phyloP scores from a whole-genome alignment of 2,329 filamentous ascomycete genomes.

The Sporothrix protearum region DNA sequence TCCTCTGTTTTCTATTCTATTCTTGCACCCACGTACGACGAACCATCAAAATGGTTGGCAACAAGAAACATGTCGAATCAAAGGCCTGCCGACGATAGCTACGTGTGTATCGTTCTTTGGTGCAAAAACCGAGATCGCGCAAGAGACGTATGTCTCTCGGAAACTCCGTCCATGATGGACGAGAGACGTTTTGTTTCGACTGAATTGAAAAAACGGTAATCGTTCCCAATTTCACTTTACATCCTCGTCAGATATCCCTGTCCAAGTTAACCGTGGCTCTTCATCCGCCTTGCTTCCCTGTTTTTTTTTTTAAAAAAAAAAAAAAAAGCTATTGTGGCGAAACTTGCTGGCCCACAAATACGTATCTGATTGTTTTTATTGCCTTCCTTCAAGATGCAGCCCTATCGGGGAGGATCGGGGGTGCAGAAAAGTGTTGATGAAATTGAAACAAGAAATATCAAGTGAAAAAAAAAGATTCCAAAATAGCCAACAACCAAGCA shows the following conservation, averaged over 20 bases:
- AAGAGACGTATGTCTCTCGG: neutral
- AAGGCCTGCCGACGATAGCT: neutral
- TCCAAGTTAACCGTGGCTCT: neutral
- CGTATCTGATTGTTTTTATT: neutral
- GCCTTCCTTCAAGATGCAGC: neutral
- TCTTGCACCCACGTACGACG: too few species aligned
- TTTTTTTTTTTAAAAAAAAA: too few species aligned
- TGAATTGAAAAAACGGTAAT: neutral
- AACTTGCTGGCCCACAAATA: neutral
- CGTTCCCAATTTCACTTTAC: neutral
- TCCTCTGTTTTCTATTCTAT: neutral
- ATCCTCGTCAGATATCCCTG: neutral
- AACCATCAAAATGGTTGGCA: neutral
- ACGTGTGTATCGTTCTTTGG: slow-evolving; percentile 4
- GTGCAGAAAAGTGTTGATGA: neutral
- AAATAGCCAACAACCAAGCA: neutral
- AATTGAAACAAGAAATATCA: neutral
- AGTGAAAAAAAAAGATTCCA: too few species aligned
- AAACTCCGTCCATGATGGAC: neutral
- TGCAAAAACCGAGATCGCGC: neutral
- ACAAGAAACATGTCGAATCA: neutral
- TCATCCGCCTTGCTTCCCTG: neutral
- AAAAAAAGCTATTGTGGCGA: neutral
- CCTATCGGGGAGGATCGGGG: slow-evolving; percentile 2
- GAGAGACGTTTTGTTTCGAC: neutral